A percentile compares a stretch with the other conserved stretches of the same genome.
Conservation (phyloP, 2,329 filamentous ascomycete species). For the Grosmannia serpens region DNA sequence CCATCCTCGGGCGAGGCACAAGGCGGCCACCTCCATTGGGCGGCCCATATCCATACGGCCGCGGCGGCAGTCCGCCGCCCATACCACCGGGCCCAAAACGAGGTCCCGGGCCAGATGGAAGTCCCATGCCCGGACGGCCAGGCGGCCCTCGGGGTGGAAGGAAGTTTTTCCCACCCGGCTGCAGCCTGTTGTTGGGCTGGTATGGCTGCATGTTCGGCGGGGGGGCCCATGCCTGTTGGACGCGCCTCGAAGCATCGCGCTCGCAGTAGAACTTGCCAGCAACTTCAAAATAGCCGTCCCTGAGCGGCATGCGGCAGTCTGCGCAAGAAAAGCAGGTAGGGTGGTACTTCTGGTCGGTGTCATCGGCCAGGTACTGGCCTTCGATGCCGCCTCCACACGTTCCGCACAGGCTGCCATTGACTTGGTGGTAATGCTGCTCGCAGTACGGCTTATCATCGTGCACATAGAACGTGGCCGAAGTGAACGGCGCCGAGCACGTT, state of each 20-base stretch:
- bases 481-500: constrained; percentile 70
- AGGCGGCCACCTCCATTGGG: constrained; percentile 22
- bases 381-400: constrained; percentile 79
- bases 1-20: constrained; percentile 36
- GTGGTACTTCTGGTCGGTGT: constrained; percentile 68
- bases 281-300: constrained; percentile 86
- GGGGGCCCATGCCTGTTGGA: constrained; percentile 15
- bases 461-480: constrained; percentile 87
- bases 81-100: neutral
- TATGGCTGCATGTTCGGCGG: neutral
- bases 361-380: constrained; percentile 84
- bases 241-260: constrained; percentile 59
- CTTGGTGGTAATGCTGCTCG: constrained; percentile 80
- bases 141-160: neutral
- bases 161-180: neutral
- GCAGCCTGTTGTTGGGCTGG: neutral
- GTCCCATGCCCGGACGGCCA: neutral
- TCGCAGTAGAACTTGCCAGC: constrained; percentile 74
- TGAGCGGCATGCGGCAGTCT: constrained; percentile 62
- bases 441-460: constrained; percentile 81
- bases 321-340: constrained; percentile 75
- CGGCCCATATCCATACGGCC: constrained; percentile 20
- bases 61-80: constrained; percentile 4
- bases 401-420: constrained; percentile 78
- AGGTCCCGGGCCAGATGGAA: neutral